Evolutionary conservation across 2,329 filamentous ascomycete species (phyloP), one percentile per base, ranked within the genome.

Genomic region (Trichoderma oligosporum): DNA sequence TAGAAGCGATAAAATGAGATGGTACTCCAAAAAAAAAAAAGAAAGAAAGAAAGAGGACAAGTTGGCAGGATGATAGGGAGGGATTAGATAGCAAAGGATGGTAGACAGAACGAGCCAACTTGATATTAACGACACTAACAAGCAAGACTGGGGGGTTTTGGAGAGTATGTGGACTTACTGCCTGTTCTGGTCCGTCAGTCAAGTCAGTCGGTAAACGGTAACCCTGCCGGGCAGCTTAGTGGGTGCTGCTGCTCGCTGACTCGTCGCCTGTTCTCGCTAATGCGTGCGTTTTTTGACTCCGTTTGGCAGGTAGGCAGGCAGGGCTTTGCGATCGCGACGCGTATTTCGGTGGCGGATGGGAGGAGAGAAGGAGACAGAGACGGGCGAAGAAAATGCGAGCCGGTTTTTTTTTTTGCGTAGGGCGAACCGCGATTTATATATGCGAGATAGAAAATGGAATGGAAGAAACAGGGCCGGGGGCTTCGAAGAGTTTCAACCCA

Each of bases 91-190:
- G 42, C 18, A 56, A 12, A 57, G n/a, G 53, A 49, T 41, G 36
- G 62, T 59, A 62, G 48, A 20, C 27, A 53, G 59, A 61, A 47
- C 51, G 44, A 56, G 46, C 44, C 31, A 59, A 59, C 51, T 59
- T 44, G 57, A 51, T 41, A 59, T 51, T 46, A 59, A 56, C 51
- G 39, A 53, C 45, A 47, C 56, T 51, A 58, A 58, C 48, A 41
- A 39, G 51, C 45, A 59, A 51, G 45, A 58, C 48, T 35, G 42
- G 41, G 48, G 47, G 48, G 33, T 45, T 39, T 38, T 57, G 47
- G 31, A 52, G 47, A 20, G 47, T 24, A 20, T 41, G 45, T 39
- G 45, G 45, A 57, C 54, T 57, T 57, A 57, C 54, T 47, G 45
- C 35, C 44, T 35, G 41, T 33, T 42, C 51, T 45, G 29, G 18